Evolutionary conservation across 805 yeast species (phyloP).

Genomic region (Suhomyces pyralidae): DNA sequence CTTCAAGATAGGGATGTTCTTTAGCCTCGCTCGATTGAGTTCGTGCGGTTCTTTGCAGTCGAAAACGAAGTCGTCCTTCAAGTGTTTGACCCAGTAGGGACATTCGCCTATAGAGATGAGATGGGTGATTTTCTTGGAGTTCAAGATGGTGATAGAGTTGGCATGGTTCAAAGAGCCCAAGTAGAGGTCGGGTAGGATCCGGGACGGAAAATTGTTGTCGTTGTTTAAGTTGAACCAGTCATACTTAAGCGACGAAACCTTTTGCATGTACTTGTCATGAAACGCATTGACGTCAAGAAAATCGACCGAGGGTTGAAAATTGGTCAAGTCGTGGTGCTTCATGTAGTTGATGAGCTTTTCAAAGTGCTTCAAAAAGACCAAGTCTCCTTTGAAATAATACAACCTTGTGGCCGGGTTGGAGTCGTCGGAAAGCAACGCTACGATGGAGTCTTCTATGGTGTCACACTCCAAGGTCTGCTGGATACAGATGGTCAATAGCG

Average conservation of each 20-base stretch:
- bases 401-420: constrained; percentile 15
- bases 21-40: neutral
- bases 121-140: constrained; percentile 20
- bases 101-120: constrained; percentile 36
- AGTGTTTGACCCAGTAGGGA: constrained; percentile 30
- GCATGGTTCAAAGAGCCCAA: constrained; percentile 36
- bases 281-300: constrained; percentile 8
- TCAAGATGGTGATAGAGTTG: constrained; percentile 26
- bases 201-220: constrained; percentile 38
- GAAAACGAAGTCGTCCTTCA: constrained; percentile 10
- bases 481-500: constrained; percentile 18
- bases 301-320: neutral
- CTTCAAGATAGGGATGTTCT: neutral
- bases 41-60: constrained; percentile 4
- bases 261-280: constrained; percentile 8
- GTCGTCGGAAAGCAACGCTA: constrained; percentile 13
- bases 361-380: constrained; percentile 25
- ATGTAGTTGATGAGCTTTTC: constrained; percentile 28
- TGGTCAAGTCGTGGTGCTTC: constrained; percentile 12
- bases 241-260: constrained; percentile 1
- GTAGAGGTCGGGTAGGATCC: constrained; percentile 24
- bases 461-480: constrained; percentile 14
- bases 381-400: constrained; percentile 29
- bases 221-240: constrained; percentile 34
- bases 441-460: constrained; percentile 24